Conservation (phyloP, 345 rosid species). For the Xanthoceras sorbifolium region DNA sequence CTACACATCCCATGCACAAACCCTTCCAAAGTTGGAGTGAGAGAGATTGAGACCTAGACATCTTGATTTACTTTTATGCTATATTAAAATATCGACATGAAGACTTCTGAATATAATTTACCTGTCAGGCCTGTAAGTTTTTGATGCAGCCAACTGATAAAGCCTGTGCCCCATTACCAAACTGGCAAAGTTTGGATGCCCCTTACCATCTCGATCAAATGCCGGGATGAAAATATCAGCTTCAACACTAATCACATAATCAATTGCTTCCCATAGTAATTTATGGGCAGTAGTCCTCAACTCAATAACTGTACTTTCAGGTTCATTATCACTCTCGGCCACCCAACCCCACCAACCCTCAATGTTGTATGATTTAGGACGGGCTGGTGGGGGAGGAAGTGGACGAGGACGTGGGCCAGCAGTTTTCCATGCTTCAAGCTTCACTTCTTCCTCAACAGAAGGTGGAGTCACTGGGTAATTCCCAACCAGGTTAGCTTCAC, state of each 20-base stretch:
- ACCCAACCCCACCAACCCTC: conserved; percentile 99
- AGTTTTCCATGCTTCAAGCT: conserved; percentile 59
- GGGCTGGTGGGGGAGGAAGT: conserved; percentile 93
- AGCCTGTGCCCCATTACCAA: conserved; percentile 95
- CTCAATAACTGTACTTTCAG: conserved; percentile 93
- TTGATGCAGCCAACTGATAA: conserved; percentile 79
- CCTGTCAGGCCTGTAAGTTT: conserved; percentile 93
- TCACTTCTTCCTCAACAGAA: conserved; percentile 51
- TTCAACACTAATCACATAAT: conserved; percentile 78
- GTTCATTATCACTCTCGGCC: conserved; percentile 98
- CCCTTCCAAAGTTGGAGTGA: too few species aligned
- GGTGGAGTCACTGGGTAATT: conserved; percentile 48
- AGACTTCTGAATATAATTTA: conserved; percentile 28
- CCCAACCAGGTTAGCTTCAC: conserved; percentile 63
- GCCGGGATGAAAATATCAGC: conserved; percentile 94
- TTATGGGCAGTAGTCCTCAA: conserved; percentile 96
- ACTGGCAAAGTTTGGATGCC: conserved; percentile 89
- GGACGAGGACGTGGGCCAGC: conserved; percentile 92
- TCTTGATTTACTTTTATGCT: neutral
- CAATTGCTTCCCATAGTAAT: conserved; percentile 94
- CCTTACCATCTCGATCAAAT: conserved; percentile 89
- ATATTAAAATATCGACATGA: neutral
- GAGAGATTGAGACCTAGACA: neutral
- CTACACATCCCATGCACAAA: neutral
- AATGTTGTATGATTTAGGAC: conserved; percentile 83